A percentile compares a stretch with the other conserved stretches of the same genome.
Evolutionary conservation across 257 asterid genomes (phyloP).

Genomic region (Mitragyna speciosa): DNA sequence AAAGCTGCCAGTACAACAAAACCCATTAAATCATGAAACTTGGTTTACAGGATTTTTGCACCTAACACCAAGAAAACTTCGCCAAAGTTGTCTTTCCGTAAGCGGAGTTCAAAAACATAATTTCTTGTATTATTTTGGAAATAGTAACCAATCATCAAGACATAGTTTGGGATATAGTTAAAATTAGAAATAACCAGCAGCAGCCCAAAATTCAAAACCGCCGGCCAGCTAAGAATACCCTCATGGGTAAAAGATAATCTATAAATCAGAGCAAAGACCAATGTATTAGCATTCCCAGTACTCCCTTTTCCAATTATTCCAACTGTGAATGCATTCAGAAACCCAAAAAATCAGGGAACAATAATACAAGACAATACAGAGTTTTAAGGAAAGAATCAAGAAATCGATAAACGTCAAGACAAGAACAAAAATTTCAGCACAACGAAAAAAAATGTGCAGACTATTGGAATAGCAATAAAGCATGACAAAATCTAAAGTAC

Average conservation of each 20-base stretch:
- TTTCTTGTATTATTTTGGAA: background rate
- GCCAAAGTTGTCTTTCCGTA: background rate
- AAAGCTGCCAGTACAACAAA: background rate
- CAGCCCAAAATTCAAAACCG: background rate
- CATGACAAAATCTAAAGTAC: background rate
- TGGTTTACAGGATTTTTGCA: background rate
- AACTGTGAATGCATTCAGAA: too few species aligned
- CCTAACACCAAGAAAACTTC: background rate
- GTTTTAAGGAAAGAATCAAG: background rate
- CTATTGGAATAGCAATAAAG: background rate
- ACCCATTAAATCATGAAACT: background rate
- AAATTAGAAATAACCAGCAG: background rate
- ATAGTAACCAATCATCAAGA: background rate
- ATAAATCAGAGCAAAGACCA: background rate
- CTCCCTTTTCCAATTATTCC: background rate
- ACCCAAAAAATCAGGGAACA: background rate
- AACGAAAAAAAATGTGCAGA: background rate
- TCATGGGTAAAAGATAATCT: background rate
- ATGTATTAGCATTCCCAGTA: background rate
- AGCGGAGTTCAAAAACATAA: background rate
- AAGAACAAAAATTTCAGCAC: background rate
- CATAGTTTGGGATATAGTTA: background rate
- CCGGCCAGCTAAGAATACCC: background rate
- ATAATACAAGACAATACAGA: conserved; percentile 1
- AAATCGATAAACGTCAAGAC: background rate